These are phyloP conservation scores for Yarrowia deformans DNA, from an alignment of 805 yeast species.

Conservation along the genomic window DNA sequence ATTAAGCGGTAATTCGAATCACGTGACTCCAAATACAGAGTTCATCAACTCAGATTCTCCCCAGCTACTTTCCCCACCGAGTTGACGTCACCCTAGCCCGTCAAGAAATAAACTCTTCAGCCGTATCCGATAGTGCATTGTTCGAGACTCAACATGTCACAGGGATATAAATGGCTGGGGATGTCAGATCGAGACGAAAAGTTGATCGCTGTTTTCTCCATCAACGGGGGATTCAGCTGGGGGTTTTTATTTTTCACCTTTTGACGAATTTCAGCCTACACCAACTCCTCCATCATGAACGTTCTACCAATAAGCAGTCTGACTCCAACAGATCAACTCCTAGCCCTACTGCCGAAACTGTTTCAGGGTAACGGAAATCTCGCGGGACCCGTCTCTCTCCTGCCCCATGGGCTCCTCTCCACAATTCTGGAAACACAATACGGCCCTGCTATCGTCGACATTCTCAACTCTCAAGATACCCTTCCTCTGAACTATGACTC, in stretches of 20 bases:
- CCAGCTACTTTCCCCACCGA: too few species aligned
- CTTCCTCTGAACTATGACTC: conserved; percentile 1
- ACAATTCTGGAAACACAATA: conserved; percentile 8
- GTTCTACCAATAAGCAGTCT: not conserved
- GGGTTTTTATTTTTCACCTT: too few species aligned
- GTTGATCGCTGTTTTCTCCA: too few species aligned
- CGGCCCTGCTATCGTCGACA: not conserved
- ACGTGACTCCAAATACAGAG: too few species aligned
- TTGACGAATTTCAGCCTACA: too few species aligned
- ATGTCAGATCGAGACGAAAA: not conserved
- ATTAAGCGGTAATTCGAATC: too few species aligned
- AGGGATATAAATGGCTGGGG: not conserved
- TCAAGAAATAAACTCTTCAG: not conserved
- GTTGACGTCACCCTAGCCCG: not conserved
- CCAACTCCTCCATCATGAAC: not conserved
- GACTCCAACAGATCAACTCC: not conserved
- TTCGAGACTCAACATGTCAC: not conserved
- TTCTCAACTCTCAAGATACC: not conserved
- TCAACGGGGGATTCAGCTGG: too few species aligned
- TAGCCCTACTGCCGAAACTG: not conserved
- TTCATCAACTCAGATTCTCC: too few species aligned
- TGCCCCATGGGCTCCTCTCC: not conserved
- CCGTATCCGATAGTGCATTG: conserved; percentile 13
- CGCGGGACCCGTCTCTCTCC: not conserved
- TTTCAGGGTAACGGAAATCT: conserved; percentile 29